Evolutionary conservation across 768 basidiomycete species (phyloP), one percentile per base, ranked within the genome.

Genomic region (Psilocybe azurescens): DNA sequence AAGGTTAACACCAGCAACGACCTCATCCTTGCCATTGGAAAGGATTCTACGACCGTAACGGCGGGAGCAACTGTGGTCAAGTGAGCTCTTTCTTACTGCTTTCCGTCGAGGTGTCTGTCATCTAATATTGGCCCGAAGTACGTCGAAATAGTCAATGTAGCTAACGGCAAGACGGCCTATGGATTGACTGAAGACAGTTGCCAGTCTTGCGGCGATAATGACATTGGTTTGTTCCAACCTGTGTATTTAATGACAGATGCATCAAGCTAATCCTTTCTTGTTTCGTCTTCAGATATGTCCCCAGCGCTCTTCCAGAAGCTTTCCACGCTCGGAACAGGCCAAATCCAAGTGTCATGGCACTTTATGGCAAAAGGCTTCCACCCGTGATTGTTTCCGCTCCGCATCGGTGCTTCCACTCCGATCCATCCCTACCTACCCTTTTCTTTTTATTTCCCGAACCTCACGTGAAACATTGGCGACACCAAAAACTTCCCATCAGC

Each of bases 21-120:
- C 66, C 70, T 76, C 64, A 86, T 93, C 60, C 81, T 91, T 50
- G 91, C 91, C 13, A 81, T 92, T 65, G 79, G 86, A 14, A 81
- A 29, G 41, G 69, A 1, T 83, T 86, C 28, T 92, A 87, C 68
- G 79, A 81, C 63, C 66, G 69, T 11, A 82, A 83, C 54, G 63
- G 70, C 7, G 89, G 86, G 44, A 72, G 62, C 10, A 83, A 87
- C 74, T 93, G 90, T 72, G 79, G 79, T 63, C 84, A 87, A 78
- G 90, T 88, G 66, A 46, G 82, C 70, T 3, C 14, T 3, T 49
- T 55, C 6, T 44, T n/a, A 39, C 61, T 47, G 38, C 46, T 41
- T 69, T 49, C 28, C 44, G 57, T 47, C 47, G 58, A 57, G 56
- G 48, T 60, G 24, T 54, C 56, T 52, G n/a, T 64, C 20, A 41